Evolutionary conservation across 768 basidiomycete genomes (phyloP), one percentile per base, ranked within the genome.

Genomic region (Neoboletus magnificus): DNA sequence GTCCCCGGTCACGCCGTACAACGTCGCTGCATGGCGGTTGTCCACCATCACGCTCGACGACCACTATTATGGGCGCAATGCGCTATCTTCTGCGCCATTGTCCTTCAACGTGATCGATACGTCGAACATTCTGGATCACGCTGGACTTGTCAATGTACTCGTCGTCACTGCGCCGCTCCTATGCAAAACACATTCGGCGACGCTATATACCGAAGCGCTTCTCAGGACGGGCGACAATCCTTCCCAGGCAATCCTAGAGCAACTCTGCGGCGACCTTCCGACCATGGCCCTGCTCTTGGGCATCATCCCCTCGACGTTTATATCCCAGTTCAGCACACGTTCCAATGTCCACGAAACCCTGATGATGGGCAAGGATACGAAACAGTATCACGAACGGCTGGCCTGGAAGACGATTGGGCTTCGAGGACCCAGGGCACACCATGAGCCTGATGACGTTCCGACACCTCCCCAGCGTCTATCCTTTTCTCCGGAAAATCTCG

Each of bases 41-140:
- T 54, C 65, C 10, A 64, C 48, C 2, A 60, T 71, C 42, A 48
- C 50, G 4, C 53, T 71, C 16, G 66, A 70, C 25, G 44, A 52
- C 20, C 43, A 44, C 9, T 48, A 25, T 6, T 73, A 71, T 40
- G 60, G 65, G 1, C 35, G 13, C 11, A 22, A 32, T 20, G 54
- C 59, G 1, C 18, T 11, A 1, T 59, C 49, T 6, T 51, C 47
- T 0, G 70, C 70, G 1, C 70, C 70, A 4, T 25, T 60, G n/a
- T 61, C 56, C 11, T 71, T 73, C 54, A 60, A 71, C 22, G 64
- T 69, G 16, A 71, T 71, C 20, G 70, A 71, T 9, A 70, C 70
- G 6, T 71, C 71, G 0, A 71, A 71, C 11, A 23, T 73, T 16
- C 15, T 59, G 25, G 70, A 71, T 23, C 55, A 66, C 6, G 32